phyloP scores from a whole-genome alignment of 306 rosid species.

The Psophocarpus tetragonolobus region DNA sequence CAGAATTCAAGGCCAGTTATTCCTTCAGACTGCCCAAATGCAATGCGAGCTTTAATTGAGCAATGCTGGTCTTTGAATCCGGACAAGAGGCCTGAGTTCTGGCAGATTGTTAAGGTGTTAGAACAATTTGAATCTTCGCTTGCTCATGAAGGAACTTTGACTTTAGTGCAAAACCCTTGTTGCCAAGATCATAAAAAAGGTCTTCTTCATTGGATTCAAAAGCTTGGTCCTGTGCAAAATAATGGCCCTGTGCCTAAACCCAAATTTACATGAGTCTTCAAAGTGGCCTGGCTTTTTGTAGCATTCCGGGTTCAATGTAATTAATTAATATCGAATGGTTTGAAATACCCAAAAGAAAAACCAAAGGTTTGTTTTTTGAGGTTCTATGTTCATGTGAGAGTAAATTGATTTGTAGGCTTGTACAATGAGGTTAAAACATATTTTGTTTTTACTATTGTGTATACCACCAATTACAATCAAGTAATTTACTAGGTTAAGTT shows the following conservation, averaged over 20 bases:
- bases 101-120: conserved; percentile 84
- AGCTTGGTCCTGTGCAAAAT: conserved; percentile 70
- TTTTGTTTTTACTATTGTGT: conserved; percentile 31
- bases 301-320: conserved; percentile 63
- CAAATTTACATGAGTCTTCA: conserved; percentile 63
- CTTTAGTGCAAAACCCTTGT: conserved; percentile 47
- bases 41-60: conserved; percentile 78
- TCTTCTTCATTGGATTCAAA: conserved; percentile 86
- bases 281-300: conserved; percentile 54
- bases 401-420: conserved; percentile 52
- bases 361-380: conserved; percentile 50
- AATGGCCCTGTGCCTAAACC: conserved; percentile 71
- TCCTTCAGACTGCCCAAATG: conserved; percentile 70
- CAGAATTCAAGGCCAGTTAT: conserved; percentile 84
- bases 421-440: conserved; percentile 42
- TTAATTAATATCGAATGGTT: conserved; percentile 62
- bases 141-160: conserved; percentile 69
- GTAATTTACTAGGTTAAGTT: conserved; percentile 2
- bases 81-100: conserved; percentile 87
- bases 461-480: conserved; percentile 15
- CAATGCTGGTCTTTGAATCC: conserved; percentile 86
- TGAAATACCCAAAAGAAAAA: conserved; percentile 20
- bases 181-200: conserved; percentile 88
- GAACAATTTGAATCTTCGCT: conserved; percentile 77
- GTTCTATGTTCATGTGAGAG: conserved; percentile 41